Evolutionary conservation across 106 monocot genomes (phyloP).

Genomic region (Agapanthus africanus): DNA sequence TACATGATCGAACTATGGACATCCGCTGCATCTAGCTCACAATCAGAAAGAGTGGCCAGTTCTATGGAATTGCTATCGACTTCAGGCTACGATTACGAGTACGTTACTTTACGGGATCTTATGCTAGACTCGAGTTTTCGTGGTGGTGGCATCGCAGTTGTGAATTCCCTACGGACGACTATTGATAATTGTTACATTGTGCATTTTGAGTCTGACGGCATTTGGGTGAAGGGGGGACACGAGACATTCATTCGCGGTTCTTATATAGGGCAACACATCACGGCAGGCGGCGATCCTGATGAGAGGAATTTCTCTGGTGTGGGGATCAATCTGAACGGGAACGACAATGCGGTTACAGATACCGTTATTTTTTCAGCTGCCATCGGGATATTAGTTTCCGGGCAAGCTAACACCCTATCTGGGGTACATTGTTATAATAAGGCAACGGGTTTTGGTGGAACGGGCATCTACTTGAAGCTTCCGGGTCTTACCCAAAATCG

Average conservation of each 20-base stretch:
- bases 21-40: conserved; percentile 1
- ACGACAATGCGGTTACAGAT: conserved; percentile 53
- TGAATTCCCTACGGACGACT: conserved; percentile 35
- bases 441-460: conserved; percentile 38
- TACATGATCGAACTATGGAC: conserved; percentile 54
- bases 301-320: conserved; percentile 37
- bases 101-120: conserved; percentile 55
- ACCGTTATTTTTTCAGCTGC: conserved; percentile 51
- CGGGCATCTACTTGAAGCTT: conserved; percentile 33
- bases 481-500: conserved; percentile 30
- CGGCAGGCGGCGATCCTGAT: conserved; percentile 30
- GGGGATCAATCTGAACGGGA: conserved; percentile 32
- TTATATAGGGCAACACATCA: conserved; percentile 48
- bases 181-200: conserved; percentile 44
- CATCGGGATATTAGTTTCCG: conserved; percentile 29
- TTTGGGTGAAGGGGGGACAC: conserved; percentile 33
- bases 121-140: conserved; percentile 36
- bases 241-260: conserved; percentile 31
- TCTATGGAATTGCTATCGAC: not conserved
- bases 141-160: conserved; percentile 32
- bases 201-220: conserved; percentile 44
- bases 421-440: conserved; percentile 67
- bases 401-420: conserved; percentile 47
- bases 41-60: not conserved
- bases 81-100: conserved; percentile 33